Evolutionary conservation across 2,329 filamentous ascomycete species (phyloP).

Genomic region (Talaromyces sp.): DNA sequence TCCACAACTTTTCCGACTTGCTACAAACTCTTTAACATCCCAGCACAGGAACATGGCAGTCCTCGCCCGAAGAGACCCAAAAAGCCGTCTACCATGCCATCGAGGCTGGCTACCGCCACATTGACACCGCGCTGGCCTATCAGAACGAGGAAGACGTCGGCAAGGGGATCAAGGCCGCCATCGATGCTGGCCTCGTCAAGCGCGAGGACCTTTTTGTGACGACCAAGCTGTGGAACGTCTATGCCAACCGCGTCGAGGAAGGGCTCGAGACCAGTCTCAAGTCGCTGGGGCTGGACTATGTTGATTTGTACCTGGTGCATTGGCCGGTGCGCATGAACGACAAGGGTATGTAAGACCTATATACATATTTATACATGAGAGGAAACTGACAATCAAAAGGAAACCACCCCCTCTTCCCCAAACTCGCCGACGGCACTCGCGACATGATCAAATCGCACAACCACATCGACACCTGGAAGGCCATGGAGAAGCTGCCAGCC

Average conservation of each 20-base stretch:
- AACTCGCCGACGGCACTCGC: conserved; percentile 64
- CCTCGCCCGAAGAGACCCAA: conserved; percentile 40
- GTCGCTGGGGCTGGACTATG: conserved; percentile 59
- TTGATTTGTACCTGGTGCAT: conserved; percentile 67
- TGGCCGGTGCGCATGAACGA: conserved; percentile 53
- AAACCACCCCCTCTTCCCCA: conserved; percentile 57
- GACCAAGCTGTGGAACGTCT: conserved; percentile 63
- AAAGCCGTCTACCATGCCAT: conserved; percentile 44
- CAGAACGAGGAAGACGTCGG: conserved; percentile 51
- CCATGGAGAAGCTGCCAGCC: conserved; percentile 40
- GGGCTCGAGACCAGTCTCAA: conserved; percentile 58
- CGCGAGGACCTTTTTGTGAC: conserved; percentile 61
- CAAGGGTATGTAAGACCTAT: conserved; percentile 37
- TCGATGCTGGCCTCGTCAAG: conserved; percentile 62
- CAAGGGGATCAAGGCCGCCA: conserved; percentile 35
- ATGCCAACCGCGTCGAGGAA: conserved; percentile 56
- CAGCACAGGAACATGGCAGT: conserved; percentile 42
- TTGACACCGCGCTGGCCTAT: conserved; percentile 41
- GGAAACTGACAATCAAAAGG: conserved; percentile 28
- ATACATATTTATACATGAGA: conserved; percentile 32
- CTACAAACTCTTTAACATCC: too few relatives aligned
- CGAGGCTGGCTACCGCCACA: conserved; percentile 49
- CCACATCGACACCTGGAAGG: conserved; percentile 52
- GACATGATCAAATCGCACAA: conserved; percentile 66
- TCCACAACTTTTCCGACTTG: too few relatives aligned